Evolutionary conservation across 441 rosid species (phyloP), one percentile per base, ranked within the genome.

Genomic region (Erodium moschatum): DNA sequence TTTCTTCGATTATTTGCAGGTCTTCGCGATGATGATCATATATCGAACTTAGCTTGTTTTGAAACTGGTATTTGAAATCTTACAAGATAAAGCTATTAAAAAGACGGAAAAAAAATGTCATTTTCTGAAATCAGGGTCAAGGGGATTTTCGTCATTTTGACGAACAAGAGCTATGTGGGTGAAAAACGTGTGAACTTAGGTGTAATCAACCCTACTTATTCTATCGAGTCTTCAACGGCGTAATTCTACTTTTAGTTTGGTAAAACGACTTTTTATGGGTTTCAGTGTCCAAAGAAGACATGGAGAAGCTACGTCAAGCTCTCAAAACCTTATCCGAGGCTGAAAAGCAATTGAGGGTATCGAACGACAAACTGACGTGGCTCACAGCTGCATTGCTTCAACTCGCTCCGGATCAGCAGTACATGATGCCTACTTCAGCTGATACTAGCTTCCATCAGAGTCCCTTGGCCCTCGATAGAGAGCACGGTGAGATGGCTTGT

Each of bases 261-360:
- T 33, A 33, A 33, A 33, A 33, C 38, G 4, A 33, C 2, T 24
- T 24, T 75, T 75, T 72, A 61, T 74, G 46, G 62, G 40, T 77
- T 85, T 62, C 81, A 95, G 99, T 89, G 82, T 85, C 95, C 68
- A 91, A 95, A 80, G 95, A 90, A 78, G 96, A 90, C 71, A 91
- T 92, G 99, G 99, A 90, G 77, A 95, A 85, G 67, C 84, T 95
- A 70, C 96, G 99, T 20, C 98, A 86, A 77, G 98, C 99, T 5
- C 79, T 95, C 69, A 95, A 89, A 83, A 92, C 99, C 1, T 72
- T 95, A 76, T 92, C 97, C 0, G 97, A 95, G 81, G 98, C 99
- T 70, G 97, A 95, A 81, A 95, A 92, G 74, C 97, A 89, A 77
- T 79, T 95, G 69, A 82, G 97, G 79, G 83, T 86, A 76, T 85